A percentile compares a stretch with the other conserved stretches of the same genome.
phyloP scores from a whole-genome alignment of 2,329 filamentous ascomycete species.

The Clonostachys chloroleuca region DNA sequence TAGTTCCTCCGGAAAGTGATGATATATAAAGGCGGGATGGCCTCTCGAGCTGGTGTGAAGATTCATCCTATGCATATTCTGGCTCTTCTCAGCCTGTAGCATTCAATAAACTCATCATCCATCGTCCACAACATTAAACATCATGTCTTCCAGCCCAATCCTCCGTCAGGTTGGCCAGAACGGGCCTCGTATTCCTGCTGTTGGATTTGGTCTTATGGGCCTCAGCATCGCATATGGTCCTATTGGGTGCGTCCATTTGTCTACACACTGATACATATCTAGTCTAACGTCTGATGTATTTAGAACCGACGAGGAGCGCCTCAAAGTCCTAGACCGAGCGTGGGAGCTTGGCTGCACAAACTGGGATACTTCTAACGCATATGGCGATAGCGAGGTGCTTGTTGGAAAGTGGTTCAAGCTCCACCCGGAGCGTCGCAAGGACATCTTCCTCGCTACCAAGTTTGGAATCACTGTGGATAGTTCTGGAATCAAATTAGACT shows the following conservation, averaged over 20 bases:
- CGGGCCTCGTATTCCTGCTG: constrained; percentile 39
- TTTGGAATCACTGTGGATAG: constrained; percentile 8
- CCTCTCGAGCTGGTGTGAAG: no score
- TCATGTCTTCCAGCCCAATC: no score
- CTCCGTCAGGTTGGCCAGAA: constrained; percentile 35
- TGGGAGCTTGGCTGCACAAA: constrained; percentile 38
- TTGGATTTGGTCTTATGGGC: constrained; percentile 50
- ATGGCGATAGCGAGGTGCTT: constrained; percentile 39
- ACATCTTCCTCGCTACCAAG: constrained; percentile 40
- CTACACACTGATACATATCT: no score
- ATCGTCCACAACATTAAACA: no score
- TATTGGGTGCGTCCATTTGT: constrained; percentile 3
- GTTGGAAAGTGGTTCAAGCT: constrained; percentile 41
- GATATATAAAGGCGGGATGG: no score
- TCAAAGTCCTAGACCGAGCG: constrained; percentile 40
- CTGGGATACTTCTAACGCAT: constrained; percentile 39
- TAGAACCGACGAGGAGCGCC: constrained; percentile 37
- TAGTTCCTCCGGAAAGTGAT: no score
- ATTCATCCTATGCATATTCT: no score
- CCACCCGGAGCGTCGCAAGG: constrained; percentile 35
- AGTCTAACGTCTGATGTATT: constrained; percentile 1
- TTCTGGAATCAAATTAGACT: constrained; percentile 6
- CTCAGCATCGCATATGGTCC: constrained; percentile 9
- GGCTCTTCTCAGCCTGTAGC: no score
- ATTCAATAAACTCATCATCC: no score